Percentiles rank a stretch among this genome's conserved stretches.
phyloP scores from a whole-genome alignment of 1,284 basidiomycete genomes.

The Flammula alnicola region DNA sequence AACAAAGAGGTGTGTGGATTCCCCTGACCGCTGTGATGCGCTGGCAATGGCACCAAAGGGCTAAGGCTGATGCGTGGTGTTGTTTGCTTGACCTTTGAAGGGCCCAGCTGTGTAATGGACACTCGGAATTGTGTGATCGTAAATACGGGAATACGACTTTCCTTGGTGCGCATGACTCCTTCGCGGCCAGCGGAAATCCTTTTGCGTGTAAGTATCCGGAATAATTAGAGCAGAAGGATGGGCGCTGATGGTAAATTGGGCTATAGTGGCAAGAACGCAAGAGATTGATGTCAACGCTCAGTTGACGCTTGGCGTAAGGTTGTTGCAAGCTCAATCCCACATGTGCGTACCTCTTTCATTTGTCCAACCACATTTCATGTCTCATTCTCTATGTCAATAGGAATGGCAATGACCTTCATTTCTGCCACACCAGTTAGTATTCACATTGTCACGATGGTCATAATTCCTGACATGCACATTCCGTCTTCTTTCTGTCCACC shows the following conservation, averaged over 20 bases:
- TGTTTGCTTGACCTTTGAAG: slow-evolving; percentile 10
- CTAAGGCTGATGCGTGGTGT: slow-evolving; percentile 3
- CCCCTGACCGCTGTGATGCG: slow-evolving; percentile 1
- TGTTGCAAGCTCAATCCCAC: slow-evolving; percentile 77
- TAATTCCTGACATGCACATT: neutral
- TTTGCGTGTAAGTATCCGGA: slow-evolving; percentile 48
- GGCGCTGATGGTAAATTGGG: neutral
- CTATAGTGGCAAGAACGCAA: slow-evolving; percentile 59
- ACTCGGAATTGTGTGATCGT: slow-evolving; percentile 60
- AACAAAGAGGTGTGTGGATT: slow-evolving; percentile 19
- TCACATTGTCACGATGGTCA: neutral
- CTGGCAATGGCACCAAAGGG: slow-evolving; percentile 2
- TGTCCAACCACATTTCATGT: neutral
- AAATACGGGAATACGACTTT: slow-evolving; percentile 68
- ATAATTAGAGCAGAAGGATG: too few relatives aligned
- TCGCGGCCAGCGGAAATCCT: slow-evolving; percentile 58
- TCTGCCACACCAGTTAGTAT: slow-evolving; percentile 66
- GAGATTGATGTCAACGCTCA: slow-evolving; percentile 60
- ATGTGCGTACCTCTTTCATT: slow-evolving; percentile 31
- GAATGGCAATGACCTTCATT: slow-evolving; percentile 51
- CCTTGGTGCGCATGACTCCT: slow-evolving; percentile 75
- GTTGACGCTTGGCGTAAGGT: slow-evolving; percentile 68
- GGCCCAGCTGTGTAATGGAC: slow-evolving; percentile 53
- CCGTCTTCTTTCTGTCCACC: slow-evolving; percentile 16
- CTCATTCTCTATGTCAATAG: slow-evolving; percentile 21